A percentile compares a stretch with the other conserved stretches of the same genome.
Conservation (phyloP, 164 flowering plant genomes). For the Liquidambar formosana region DNA sequence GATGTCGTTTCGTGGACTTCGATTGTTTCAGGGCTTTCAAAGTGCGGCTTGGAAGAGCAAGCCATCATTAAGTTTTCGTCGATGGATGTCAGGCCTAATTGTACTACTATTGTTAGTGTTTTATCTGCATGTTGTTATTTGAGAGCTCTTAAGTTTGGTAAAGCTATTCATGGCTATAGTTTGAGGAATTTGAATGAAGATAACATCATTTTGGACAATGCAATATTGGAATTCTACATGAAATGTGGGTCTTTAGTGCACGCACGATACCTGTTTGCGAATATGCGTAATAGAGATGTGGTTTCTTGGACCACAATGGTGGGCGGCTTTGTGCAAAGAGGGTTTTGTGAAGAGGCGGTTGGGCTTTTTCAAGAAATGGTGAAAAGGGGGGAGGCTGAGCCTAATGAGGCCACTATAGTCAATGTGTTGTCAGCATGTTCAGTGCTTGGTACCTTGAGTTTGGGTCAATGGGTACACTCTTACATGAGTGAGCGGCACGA, state of each 20-base stretch:
- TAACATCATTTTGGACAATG: slow-evolving; percentile 26
- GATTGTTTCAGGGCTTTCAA: slow-evolving; percentile 35
- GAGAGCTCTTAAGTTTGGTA: slow-evolving; percentile 19
- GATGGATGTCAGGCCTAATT: slow-evolving; percentile 36
- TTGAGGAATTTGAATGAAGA: slow-evolving; percentile 16
- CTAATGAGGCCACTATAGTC: slow-evolving; percentile 30
- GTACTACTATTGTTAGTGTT: slow-evolving; percentile 25
- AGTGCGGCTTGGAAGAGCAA: slow-evolving; percentile 25
- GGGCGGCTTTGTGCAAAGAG: slow-evolving; percentile 33
- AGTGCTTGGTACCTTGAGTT: slow-evolving; percentile 23
- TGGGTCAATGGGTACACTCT: slow-evolving; percentile 22
- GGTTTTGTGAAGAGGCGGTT: slow-evolving; percentile 27
- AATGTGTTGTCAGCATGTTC: slow-evolving; percentile 29
- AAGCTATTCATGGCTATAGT: slow-evolving; percentile 26
- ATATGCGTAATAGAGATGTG: slow-evolving; percentile 34
- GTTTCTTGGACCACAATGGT: slow-evolving; percentile 47
- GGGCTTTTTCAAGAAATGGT: slow-evolving; percentile 23
- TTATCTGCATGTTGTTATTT: slow-evolving; percentile 29
- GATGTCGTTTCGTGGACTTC: slow-evolving; percentile 44
- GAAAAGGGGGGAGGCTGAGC: slow-evolving; percentile 16
- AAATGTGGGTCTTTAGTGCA: slow-evolving; percentile 21
- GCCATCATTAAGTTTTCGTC: slow-evolving; percentile 26
- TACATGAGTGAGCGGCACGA: slow-evolving; percentile 11
- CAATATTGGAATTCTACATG: slow-evolving; percentile 24
- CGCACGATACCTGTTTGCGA: slow-evolving; percentile 23